These are phyloP conservation scores for Leptographium radiaticola DNA, from an alignment of 2,329 filamentous ascomycete species.

Conservation along the genomic window DNA sequence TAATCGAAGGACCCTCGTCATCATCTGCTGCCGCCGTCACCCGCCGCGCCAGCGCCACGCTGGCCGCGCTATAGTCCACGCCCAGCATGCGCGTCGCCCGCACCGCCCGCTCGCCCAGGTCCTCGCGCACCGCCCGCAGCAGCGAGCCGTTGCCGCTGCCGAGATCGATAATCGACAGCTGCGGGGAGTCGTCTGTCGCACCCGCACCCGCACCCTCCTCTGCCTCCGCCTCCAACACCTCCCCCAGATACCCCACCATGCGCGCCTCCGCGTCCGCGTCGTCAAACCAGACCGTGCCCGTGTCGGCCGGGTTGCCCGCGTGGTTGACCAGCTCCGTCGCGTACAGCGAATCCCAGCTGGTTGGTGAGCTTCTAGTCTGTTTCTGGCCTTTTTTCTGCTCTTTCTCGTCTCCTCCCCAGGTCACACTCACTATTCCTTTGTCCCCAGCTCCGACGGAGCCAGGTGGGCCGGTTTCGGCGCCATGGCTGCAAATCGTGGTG, in stretches of 20 bases:
- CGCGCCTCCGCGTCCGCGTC: conserved; percentile 81
- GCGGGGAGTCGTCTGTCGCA: conserved; percentile 10
- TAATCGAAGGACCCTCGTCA: conserved; percentile 19
- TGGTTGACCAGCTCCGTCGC: conserved; percentile 59
- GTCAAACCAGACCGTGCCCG: conserved; percentile 91
- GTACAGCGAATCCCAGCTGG: conserved; percentile 68
- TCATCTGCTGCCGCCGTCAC: no score
- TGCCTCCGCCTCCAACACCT: conserved; percentile 34
- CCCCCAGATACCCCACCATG: conserved; percentile 54
- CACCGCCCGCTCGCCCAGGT: conserved; percentile 9
- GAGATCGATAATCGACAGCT: conserved; percentile 59
- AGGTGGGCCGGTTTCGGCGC: conserved; percentile 46
- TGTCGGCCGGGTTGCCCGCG: conserved; percentile 57
- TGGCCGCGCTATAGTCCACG: conserved; percentile 72
- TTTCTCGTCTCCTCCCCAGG: not conserved
- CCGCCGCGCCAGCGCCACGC: conserved; percentile 58
- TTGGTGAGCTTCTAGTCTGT: not conserved
- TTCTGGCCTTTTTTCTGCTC: no score
- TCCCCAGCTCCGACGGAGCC: conserved; percentile 67
- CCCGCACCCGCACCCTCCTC: conserved; percentile 12
- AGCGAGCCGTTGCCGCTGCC: conserved; percentile 92
- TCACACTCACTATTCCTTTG: conserved; percentile 68
- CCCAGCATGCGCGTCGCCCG: conserved; percentile 67
- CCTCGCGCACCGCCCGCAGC: conserved; percentile 63
- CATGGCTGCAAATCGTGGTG: not conserved